Conservation (phyloP, 352 stramenopile genomes). For the Globisporangium emineosum region DNA sequence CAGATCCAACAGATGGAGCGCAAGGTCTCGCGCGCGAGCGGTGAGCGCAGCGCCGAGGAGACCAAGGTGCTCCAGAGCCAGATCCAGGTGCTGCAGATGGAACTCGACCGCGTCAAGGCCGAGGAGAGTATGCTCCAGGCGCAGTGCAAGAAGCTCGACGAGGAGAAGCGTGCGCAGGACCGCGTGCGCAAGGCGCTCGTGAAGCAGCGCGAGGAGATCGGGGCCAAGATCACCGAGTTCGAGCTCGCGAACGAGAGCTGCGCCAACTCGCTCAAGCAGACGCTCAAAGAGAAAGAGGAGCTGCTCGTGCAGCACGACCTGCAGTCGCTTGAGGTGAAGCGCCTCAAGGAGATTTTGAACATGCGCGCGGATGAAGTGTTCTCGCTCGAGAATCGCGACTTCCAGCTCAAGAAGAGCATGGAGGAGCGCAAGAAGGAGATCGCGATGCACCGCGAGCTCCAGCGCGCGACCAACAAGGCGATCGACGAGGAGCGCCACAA, state of each 20-base stretch:
- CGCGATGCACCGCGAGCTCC: slow-evolving; percentile 83
- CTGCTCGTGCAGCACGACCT: slow-evolving; percentile 92
- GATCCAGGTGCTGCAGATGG: slow-evolving; percentile 89
- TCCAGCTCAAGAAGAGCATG: slow-evolving; percentile 93
- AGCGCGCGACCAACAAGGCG: slow-evolving; percentile 82
- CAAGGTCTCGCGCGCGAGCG: slow-evolving; percentile 91
- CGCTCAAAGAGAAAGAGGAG: slow-evolving; percentile 89
- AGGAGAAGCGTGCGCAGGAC: slow-evolving; percentile 83
- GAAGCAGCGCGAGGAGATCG: slow-evolving; percentile 77
- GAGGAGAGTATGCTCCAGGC: slow-evolving; percentile 87
- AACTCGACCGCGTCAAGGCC: slow-evolving; percentile 85
- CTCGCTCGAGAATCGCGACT: slow-evolving; percentile 92
- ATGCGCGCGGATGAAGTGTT: slow-evolving; percentile 90
- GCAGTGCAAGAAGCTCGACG: slow-evolving; percentile 92
- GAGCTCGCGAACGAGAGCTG: slow-evolving; percentile 91
- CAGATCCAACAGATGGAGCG: slow-evolving; percentile 96
- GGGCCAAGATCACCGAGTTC: slow-evolving; percentile 83
- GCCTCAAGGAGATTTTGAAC: slow-evolving; percentile 88
- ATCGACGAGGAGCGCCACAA: slow-evolving; percentile 94
- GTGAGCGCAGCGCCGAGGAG: slow-evolving; percentile 93
- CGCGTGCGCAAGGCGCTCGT: slow-evolving; percentile 74
- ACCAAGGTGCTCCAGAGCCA: slow-evolving; percentile 90
- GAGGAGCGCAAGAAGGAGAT: slow-evolving; percentile 93
- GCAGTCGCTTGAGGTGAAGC: slow-evolving; percentile 91
- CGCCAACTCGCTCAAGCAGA: slow-evolving; percentile 76